These are phyloP conservation scores for Agastache rugosa DNA, from an alignment of 257 asterid genomes.

Conservation along the genomic window DNA sequence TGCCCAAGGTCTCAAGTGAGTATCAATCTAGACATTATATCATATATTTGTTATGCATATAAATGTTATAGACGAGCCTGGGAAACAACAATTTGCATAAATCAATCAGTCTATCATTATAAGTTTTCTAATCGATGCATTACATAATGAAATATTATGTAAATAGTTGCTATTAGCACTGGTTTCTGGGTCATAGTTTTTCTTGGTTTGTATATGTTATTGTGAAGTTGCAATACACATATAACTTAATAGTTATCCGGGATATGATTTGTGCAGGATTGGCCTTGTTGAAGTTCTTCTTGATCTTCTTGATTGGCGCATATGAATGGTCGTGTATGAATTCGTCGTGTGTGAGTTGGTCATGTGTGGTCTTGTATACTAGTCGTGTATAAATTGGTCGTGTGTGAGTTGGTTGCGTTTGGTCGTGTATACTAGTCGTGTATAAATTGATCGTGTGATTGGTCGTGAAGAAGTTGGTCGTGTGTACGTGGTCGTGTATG, in stretches of 20 bases:
- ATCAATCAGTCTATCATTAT: background rate
- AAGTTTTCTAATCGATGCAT: conserved; percentile 18
- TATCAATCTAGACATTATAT: conserved; percentile 17
- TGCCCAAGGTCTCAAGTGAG: conserved; percentile 98
- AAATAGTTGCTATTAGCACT: conserved; percentile 8
- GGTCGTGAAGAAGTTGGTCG: too few relatives aligned
- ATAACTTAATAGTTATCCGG: conserved; percentile 14
- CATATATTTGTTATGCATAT: conserved; percentile 23
- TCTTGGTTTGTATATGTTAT: conserved; percentile 24
- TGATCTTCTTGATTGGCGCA: conserved; percentile 99
- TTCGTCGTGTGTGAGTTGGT: too few relatives aligned
- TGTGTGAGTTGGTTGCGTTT: too few relatives aligned
- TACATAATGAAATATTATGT: conserved; percentile 10
- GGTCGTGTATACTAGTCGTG: too few relatives aligned
- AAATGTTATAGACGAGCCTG: conserved; percentile 1
- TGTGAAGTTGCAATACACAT: conserved; percentile 21
- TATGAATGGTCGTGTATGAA: too few relatives aligned
- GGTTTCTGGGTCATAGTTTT: conserved; percentile 16
- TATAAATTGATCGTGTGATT: too few relatives aligned
- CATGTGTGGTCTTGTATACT: too few relatives aligned
- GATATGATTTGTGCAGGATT: conserved; percentile 62
- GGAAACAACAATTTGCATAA: conserved; percentile 4
- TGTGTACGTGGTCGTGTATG: too few relatives aligned
- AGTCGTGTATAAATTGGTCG: too few relatives aligned
- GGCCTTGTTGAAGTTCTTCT: conserved; percentile 98